Evolutionary conservation across 352 stramenopile species (phyloP), one percentile per base, ranked within the genome.

Genomic region (Stephanocyclus meneghinianus): DNA sequence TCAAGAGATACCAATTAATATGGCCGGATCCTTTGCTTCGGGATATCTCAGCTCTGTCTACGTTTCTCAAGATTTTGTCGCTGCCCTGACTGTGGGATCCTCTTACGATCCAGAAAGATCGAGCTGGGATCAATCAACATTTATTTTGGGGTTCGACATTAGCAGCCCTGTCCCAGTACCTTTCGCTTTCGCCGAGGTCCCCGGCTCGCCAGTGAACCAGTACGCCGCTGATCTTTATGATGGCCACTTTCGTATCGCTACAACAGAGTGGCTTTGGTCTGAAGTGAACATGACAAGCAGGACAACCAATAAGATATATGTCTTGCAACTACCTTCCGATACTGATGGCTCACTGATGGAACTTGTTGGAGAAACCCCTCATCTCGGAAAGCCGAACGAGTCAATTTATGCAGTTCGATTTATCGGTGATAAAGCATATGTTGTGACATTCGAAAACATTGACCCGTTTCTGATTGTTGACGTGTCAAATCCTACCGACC

Each of bases 381-480:
- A 84, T 51, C 60, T 90, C 21, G 85, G 85, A 26, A 87, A 90
- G 64, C 68, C 68, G 44, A 81, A 90, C n/a, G 85, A 90, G 71
- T 61, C 26, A 5, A 73, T 90, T 16, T 86, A 71, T 40, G 65
- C 85, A 13, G 75, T 85, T 30, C 53, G 81, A 32, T 90, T 87
- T 60, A 87, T 82, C 56, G 73, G 76, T 15, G 69, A 84, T 16
- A 84, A 76, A 64, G 81, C 53, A 18, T 90, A 90, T 50, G 70
- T 85, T 21, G 85, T 91, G 0, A 92, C 87, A 13, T 92, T 90
- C 51, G 56, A 81, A 44, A 68, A 70, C n/a, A 90, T 56, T 13
- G 85, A 92, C 81, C 87, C 87, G 13, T 90, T 92, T 45, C 87
- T 88, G 53, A 74, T 90, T 42, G 47, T 90, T 37, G 71, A 92